Conservation (phyloP, 2,329 filamentous ascomycete genomes). For the Raffaelea albimanens region DNA sequence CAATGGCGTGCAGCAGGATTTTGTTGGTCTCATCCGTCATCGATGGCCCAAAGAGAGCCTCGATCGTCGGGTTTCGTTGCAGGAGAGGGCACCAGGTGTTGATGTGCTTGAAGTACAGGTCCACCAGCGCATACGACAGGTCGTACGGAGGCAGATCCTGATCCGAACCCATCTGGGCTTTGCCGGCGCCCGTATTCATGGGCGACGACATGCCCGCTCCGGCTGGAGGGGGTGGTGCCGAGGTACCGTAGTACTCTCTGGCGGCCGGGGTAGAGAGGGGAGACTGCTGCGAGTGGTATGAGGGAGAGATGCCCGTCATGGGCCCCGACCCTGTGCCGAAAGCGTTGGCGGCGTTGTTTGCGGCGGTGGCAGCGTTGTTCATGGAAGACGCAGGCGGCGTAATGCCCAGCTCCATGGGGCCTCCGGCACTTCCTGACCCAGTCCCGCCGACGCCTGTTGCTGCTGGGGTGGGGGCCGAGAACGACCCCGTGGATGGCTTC, state of each 20-base stretch:
- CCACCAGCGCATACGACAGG: conserved; percentile 61
- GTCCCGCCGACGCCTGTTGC: neutral
- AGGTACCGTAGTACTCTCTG: conserved; percentile 39
- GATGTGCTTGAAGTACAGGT: conserved; percentile 71
- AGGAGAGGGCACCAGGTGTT: conserved; percentile 84
- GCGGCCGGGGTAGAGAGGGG: conserved; percentile 30
- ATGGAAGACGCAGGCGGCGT: conserved; percentile 34
- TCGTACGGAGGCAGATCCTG: conserved; percentile 67
- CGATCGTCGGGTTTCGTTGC: conserved; percentile 73
- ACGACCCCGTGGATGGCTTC: conserved; percentile 35
- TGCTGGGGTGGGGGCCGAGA: neutral
- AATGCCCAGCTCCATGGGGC: conserved; percentile 40
- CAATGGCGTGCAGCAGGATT: conserved; percentile 77
- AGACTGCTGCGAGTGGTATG: conserved; percentile 20
- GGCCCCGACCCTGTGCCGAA: conserved; percentile 9
- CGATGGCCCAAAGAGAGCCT: conserved; percentile 69
- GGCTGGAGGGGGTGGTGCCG: neutral
- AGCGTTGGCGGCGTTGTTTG: neutral
- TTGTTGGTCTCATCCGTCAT: conserved; percentile 72
- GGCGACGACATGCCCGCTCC: conserved; percentile 19
- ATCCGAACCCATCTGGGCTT: conserved; percentile 40
- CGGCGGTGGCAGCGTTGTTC: conserved; percentile 29
- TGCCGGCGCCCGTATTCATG: conserved; percentile 39
- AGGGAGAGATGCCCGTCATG: conserved; percentile 29
- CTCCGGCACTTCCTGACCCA: conserved; percentile 27